Base-by-base conservation (phyloP, 208 protist genomes). In the Zelonia costaricensis region DNA sequence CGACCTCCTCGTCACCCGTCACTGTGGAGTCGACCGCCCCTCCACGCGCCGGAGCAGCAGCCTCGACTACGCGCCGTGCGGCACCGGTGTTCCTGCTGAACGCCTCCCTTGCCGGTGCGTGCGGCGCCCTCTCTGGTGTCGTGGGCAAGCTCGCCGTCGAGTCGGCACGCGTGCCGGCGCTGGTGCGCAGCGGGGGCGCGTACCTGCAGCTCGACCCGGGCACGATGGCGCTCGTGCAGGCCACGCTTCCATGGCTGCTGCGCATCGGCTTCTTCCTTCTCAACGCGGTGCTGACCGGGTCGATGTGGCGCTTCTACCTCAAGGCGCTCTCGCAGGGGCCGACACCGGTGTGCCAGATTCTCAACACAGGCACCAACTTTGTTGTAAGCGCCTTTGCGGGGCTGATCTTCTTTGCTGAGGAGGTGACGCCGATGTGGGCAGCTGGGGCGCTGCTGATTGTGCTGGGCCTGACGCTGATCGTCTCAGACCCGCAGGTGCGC, bases 261-360 rank as follows among this genome's bases (percentile, higher is more conserved):
- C 84, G 88, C 20, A 58, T 67, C 13, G 8, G 74, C 15, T 74
- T 85, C 18, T 84, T 91, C 46, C 47, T 62, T 3, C 20, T 62
- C 33, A 95, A 93, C 59, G 78, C 68, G 12, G 20, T 90, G 38
- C 81, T 78, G 56, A 95, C 86, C 9, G 86, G 64, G 47, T 78
- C 88, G 47, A 95, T 95, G 89, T 95, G 89, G 86, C 80, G 86
- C 23, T 91, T 82, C 71, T 90, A 92, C 48, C 20, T 95, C 20
- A 92, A 90, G 68, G 78, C 89, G 27, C 78, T 95, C 18, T 81
- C 80, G 9, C 79, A 81, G 20, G 89, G 89, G 0, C 80, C 89
- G n/a, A 95, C 89, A 30, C 82, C 89, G 25, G 80, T 92, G 35
- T 91, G 83, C 48, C 81, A 92, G 46, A 89, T 93, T 53, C 38